Base-by-base conservation (phyloP, 2,329 filamentous ascomycete species). In the Mycocentrospora acerina region DNA sequence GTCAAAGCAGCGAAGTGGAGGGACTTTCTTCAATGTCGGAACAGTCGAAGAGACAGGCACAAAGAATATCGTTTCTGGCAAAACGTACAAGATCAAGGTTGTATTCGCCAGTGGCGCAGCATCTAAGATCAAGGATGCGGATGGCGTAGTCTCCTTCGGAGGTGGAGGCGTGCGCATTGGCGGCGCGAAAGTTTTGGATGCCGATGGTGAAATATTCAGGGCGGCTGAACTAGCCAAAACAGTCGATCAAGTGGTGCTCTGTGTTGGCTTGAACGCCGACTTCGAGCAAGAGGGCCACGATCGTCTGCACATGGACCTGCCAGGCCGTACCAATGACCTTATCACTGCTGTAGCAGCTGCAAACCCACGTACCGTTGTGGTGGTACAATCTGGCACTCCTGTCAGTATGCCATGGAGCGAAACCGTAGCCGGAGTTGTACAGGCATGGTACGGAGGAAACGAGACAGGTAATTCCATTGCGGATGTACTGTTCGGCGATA, bases 361-460 rank as follows among this genome's bases (percentile, higher is more conserved):
- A 0, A 87, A 88, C 59, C 72, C 80, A 4, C 80, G 81, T 42
- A 80, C 82, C 1, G 77, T 95, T n/a, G 88, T 94, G 2, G 81
- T 95, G 5, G 74, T 90, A 2, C 88, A 95, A 57, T 79, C 87
- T 0, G 86, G 95, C 12, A 89, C 89, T 0, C 88, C 89, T 0
- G 80, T 91, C 2, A 64, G 89, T 1, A 67, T 95, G 42, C 71
- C 78, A 11, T 95, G 86, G 85, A 81, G 88, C 43, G 79, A 89
- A 0, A 79, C 79, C 12, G 80, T 94, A 43, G 86, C 88, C 57
- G 82, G 83, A 0, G 80, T 94, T 1, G 60, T 95, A 1, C 76
- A 90, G 34, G 88, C 86, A 6, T 86, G 93, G 57, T 73, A 94
- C 2, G 88, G 88, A 0, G 89, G 89, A 1, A 81, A 95, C 59